Evolutionary conservation across 2,329 filamentous ascomycete species (phyloP).

Genomic region (Colletotrichum abscissum): DNA sequence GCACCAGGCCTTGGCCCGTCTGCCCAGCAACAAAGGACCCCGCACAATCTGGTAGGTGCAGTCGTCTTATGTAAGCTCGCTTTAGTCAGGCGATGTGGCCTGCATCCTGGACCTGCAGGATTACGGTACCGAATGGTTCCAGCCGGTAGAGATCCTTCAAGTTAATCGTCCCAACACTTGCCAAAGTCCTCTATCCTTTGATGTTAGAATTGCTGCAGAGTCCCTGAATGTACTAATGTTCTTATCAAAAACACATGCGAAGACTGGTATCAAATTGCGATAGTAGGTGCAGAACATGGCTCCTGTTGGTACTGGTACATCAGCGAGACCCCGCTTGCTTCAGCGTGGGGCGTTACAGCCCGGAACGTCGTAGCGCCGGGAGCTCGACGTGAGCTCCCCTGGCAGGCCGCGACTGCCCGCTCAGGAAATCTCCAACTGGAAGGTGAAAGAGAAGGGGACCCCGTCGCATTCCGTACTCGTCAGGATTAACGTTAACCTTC

Average conservation of each 20-base stretch:
- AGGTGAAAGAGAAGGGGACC: not conserved
- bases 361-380: conserved; percentile 17
- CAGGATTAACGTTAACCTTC: not conserved
- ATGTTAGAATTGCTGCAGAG: not conserved
- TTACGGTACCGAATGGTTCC: not conserved
- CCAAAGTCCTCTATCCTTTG: not conserved
- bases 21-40: conserved; percentile 27
- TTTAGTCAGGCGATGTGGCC: conserved; percentile 14
- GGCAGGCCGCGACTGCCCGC: not conserved
- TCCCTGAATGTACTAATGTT: accelerated
- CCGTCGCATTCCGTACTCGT: not conserved
- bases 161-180: not conserved
- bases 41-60: not conserved
- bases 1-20: conserved; percentile 2
- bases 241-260: not conserved
- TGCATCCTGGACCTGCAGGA: conserved; percentile 14
- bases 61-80: conserved; percentile 17
- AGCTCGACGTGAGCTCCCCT: conserved; percentile 12
- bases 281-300: not conserved
- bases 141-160: not conserved
- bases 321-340: conserved; percentile 16
- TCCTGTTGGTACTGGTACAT: not conserved
- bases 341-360: conserved; percentile 13
- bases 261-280: not conserved
- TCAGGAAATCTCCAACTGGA: not conserved